Base-by-base conservation (phyloP, 352 stramenopile genomes). In the Phytophthora constricta region DNA sequence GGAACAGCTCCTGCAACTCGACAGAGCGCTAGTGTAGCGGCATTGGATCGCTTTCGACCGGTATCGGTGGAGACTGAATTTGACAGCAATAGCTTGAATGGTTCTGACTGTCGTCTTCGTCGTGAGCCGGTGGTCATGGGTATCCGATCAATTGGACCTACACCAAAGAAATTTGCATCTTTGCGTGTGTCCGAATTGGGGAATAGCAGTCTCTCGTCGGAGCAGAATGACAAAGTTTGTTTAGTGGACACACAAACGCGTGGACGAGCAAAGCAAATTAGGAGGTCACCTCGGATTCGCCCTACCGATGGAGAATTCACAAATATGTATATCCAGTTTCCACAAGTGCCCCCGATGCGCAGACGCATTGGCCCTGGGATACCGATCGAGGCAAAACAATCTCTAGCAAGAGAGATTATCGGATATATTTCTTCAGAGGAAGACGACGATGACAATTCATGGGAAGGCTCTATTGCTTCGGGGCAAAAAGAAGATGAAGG, bases 241-340 rank as follows among this genome's bases (percentile, higher is more conserved):
- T 20, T 22, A 20, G 16, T 20, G 2, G 28, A 14, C n/a, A 5
- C 13, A 3, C 19, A 37, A 46, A 57, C 55, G 7, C 34, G 33
- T 20, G 7, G 23, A 10, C 34, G 27, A 11, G 46, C 52, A n/a
- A 16, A 58, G 16, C 23, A 54, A 20, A 42, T n/a, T 27, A 20
- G 13, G n/a, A 25, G 10, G 2, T 25, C 37, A 14, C 4, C 27
- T 34, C 31, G 7, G 4, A 27, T 17, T 4, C 26, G 17, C 11
- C 8, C 13, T 3, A 20, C 25, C 31, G 1, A 5, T n/a, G 53
- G 22, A 0, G 23, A 49, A 5, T 76, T 72, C 23, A 66, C 68
- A 8, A 91, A 69, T 39, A 66, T 80, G 31, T 89, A 89, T 50
- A 73, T 92, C 27, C 84, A 90, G 43, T 92, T 92, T 46, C 84